Base-by-base conservation (phyloP, 257 asterid species). In the Solanum commersonii region DNA sequence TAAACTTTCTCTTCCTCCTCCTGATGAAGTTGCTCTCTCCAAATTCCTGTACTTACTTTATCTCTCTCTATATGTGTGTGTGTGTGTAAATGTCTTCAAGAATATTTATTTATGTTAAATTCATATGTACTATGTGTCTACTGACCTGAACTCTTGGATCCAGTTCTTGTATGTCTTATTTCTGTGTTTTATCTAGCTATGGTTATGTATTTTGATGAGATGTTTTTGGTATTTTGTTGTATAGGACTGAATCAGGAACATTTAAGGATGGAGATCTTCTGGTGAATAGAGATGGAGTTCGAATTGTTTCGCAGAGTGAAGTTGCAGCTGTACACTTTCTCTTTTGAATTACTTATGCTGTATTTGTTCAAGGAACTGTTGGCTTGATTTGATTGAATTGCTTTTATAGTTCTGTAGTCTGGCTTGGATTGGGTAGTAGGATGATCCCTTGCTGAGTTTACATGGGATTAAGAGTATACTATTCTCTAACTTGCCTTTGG, bases 181-280 rank as follows among this genome's bases (percentile, higher is more conserved):
- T 12, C 27, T 86, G 83, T 8, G 12, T 60, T 35, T 59, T 46
- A 3, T 91, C 88, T 91, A 44, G 71, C 49, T 81, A 10, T 84
- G n/a, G 20, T 71, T 89, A 44, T 71, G 84, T 46, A 46, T 86
- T 71, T 4, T 81, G 68, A 81, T 81, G 85, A 29, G 29, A 46
- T 10, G 10, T 82, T 49, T 29, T 49, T 82, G 44, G 68, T 29
- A 18, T 82, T 68, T 68, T 82, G 85, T 82, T 87, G 6, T 91
- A 88, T 90, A 96, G 99, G 93, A 93, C 98, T 87, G 95, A 93
- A 87, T 97, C 99, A 40, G 99, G 99, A 85, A 97, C 99, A 42
- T 97, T 97, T 87, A 97, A 92, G 95, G 96, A 95, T 93, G 99
- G 99, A 29, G 99, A 97, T 93, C 96, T 97, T 88, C 92, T 96